Evolutionary conservation across 371 early-diverging fungal species (phyloP).

Genomic region (Apophysomyces ossiformis): DNA sequence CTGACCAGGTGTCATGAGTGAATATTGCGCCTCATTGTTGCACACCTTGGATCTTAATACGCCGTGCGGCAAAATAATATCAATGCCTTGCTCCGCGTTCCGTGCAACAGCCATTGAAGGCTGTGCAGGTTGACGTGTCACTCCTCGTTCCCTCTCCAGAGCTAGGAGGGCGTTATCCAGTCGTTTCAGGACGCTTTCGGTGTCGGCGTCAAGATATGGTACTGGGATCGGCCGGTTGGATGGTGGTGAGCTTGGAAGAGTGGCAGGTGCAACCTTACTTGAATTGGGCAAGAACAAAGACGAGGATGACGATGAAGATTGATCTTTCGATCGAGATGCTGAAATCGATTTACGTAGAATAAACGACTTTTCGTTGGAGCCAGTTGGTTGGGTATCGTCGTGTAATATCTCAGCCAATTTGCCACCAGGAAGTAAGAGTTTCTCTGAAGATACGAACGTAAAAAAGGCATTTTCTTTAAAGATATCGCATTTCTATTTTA

Average conservation of each 20-base stretch:
- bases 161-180: conserved; percentile 17
- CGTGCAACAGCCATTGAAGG: conserved; percentile 22
- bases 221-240: conserved; percentile 16
- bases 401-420: conserved; percentile 27
- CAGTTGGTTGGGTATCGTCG: conserved; percentile 29
- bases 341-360: conserved; percentile 26
- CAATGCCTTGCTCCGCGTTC: conserved; percentile 35
- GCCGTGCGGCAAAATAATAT: conserved; percentile 41
- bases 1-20: conserved; percentile 18
- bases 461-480: no score
- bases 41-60: conserved; percentile 31
- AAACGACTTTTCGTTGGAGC: conserved; percentile 41
- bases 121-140: background rate
- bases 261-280: conserved; percentile 26
- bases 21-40: conserved; percentile 38
- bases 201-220: conserved; percentile 11
- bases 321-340: conserved; percentile 1
- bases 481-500: conserved; percentile 1
- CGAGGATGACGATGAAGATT: conserved; percentile 13
- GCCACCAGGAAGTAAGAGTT: conserved; percentile 17
- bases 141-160: conserved; percentile 5
- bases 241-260: conserved; percentile 5
- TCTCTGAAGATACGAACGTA: conserved; percentile 12
- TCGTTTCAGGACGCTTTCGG: conserved; percentile 18
- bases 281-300: conserved; percentile 12